phyloP scores from a whole-genome alignment of 495 filamentous ascomycete species.

The Tuber magnatum region DNA sequence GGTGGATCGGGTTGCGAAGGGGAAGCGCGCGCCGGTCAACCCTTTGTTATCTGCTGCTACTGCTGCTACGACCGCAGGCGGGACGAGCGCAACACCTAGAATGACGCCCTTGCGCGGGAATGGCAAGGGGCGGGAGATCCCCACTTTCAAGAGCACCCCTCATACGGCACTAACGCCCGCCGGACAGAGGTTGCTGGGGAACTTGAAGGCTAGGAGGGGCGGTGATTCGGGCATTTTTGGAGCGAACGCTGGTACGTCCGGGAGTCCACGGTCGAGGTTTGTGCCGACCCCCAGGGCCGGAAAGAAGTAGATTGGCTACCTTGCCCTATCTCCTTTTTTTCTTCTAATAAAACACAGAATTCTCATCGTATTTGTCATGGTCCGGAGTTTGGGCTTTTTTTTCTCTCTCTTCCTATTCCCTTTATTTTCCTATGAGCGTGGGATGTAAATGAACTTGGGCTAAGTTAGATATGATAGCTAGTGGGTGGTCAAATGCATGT shows the following conservation, averaged over 20 bases:
- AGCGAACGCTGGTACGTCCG: conserved; percentile 42
- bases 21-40: conserved; percentile 52
- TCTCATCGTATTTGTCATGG: neutral
- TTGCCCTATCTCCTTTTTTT: neutral
- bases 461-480: neutral
- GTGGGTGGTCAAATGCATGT: neutral
- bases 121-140: conserved; percentile 56
- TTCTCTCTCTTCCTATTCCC: too few species aligned
- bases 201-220: conserved; percentile 50
- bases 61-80: conserved; percentile 21
- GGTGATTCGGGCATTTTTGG: conserved; percentile 43
- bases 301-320: conserved; percentile 22
- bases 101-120: conserved; percentile 39
- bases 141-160: conserved; percentile 68
- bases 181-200: conserved; percentile 66
- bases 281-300: conserved; percentile 50
- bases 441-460: neutral
- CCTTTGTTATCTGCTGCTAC: conserved; percentile 43
- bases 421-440: too few species aligned
- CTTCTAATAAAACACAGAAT: too few species aligned
- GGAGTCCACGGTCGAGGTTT: conserved; percentile 47
- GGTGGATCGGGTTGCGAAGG: conserved; percentile 75
- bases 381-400: neutral
- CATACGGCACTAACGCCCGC: conserved; percentile 64
- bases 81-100: conserved; percentile 15